Conservation (phyloP, 2,329 filamentous ascomycete species). For the Canariomyces notabilis region DNA sequence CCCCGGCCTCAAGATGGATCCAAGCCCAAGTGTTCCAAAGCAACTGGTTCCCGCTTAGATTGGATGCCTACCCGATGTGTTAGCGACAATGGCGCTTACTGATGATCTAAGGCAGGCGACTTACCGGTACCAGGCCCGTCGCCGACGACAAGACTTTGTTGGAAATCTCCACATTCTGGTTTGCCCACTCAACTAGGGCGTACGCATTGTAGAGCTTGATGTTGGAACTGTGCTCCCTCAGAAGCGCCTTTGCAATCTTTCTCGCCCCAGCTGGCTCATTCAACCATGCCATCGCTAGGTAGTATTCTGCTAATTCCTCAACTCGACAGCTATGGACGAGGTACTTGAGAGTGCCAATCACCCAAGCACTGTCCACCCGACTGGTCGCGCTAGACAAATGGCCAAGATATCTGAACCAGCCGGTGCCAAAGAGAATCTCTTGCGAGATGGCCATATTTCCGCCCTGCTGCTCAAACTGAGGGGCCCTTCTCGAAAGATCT, state of each 20-base stretch:
- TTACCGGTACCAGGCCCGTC: conserved; percentile 41
- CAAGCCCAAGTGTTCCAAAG: conserved; percentile 63
- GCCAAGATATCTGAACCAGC: conserved; percentile 43
- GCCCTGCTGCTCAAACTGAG: conserved; percentile 30
- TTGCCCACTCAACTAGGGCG: conserved; percentile 62
- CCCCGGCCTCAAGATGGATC: conserved; percentile 51
- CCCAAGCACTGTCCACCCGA: conserved; percentile 41
- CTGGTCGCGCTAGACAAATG: conserved; percentile 25
- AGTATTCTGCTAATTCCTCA: conserved; percentile 60
- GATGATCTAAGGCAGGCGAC: conserved; percentile 30
- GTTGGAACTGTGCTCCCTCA: conserved; percentile 64
- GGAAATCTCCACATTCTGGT: conserved; percentile 53
- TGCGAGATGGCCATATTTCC: conserved; percentile 33
- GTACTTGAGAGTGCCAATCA: conserved; percentile 51
- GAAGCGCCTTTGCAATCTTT: conserved; percentile 65
- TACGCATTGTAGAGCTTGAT: conserved; percentile 73
- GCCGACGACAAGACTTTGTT: conserved; percentile 63
- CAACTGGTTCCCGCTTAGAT: conserved; percentile 52
- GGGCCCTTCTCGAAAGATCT: conserved; percentile 16
- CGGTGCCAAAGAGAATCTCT: conserved; percentile 48
- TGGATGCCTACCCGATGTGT: conserved; percentile 49
- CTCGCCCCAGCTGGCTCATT: conserved; percentile 52
- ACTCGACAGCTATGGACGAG: conserved; percentile 45
- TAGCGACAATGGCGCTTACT: conserved; percentile 15
- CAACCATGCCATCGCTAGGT: conserved; percentile 60